Base-by-base conservation (phyloP, 352 stramenopile species). In the Elongisporangium senticosum region DNA sequence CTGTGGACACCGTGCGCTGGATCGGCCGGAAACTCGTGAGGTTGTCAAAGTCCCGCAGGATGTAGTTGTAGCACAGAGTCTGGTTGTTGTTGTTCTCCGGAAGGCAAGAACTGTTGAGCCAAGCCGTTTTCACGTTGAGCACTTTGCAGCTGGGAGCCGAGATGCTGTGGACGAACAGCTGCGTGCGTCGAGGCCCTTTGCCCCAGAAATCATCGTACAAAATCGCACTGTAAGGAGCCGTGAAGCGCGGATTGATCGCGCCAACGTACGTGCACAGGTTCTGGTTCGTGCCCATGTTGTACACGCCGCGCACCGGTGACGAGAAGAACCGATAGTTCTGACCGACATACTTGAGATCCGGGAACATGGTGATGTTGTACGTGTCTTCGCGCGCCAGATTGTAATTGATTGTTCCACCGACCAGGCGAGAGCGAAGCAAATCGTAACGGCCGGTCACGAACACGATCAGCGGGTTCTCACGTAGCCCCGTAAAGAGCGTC, bases 391-490 rank as follows among this genome's bases (percentile, higher is more conserved):
- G 67, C 8, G 75, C 59, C 20, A 72, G 63, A 51, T 77, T 55
- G 53, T 80, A 83, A 60, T 80, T 83, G 64, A 85, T 80, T 1
- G 53, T 56, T 11, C 63, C 62, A 0, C 76, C 59, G 4, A 51
- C 11, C 20, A 86, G 56, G 1, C 76, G 69, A 17, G 69, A 58
- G 22, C 74, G 72, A 47, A 84, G 71, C 14, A 68, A 53, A 39
- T 80, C 71, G 62, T 87, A 87, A 4, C 65, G 63, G 8, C 74
- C 71, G 0, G 72, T 72, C 17, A 76, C 23, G 7, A 74, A 56
- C 20, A 83, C 70, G 22, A 82, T 53, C 15, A 87, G 26, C 0
- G 77, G 74, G 62, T 87, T 87, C 59, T 87, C 77, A 4, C 65
- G 73, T 21, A 87, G 56, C 23, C 77, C 77, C 51, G 74, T 77